phyloP scores from a whole-genome alignment of 805 yeast species.

The Teunomyces tritomae region DNA sequence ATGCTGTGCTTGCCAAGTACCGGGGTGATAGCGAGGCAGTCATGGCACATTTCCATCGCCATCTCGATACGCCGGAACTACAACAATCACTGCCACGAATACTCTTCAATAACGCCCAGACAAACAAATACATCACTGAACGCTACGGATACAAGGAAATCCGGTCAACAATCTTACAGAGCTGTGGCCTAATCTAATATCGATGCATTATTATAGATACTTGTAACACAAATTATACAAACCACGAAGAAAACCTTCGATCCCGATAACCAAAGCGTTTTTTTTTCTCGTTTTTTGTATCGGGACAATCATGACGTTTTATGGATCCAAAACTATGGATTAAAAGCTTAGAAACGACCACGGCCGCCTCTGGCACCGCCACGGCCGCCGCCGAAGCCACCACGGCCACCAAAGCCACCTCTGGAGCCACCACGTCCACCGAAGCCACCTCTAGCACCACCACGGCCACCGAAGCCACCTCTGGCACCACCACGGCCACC shows the following conservation, averaged over 20 bases:
- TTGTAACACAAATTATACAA: slow-evolving; percentile 6
- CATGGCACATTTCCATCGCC: slow-evolving; percentile 28
- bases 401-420: slow-evolving; percentile 22
- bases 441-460: slow-evolving; percentile 41
- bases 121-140: slow-evolving; percentile 28
- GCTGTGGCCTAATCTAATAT: slow-evolving; percentile 41
- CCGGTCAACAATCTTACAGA: slow-evolving; percentile 48
- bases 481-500: slow-evolving; percentile 30
- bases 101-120: slow-evolving; percentile 52
- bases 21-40: slow-evolving; percentile 12
- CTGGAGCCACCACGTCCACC: slow-evolving; percentile 42
- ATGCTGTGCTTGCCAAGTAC: slow-evolving; percentile 40
- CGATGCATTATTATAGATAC: slow-evolving; percentile 4
- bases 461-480: slow-evolving; percentile 42
- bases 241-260: slow-evolving; percentile 8
- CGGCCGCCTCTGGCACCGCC: slow-evolving; percentile 16
- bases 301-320: background rate
- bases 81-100: slow-evolving; percentile 41
- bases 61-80: slow-evolving; percentile 36
- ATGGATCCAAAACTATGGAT: background rate
- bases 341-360: slow-evolving; percentile 16
- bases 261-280: background rate
- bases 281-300: background rate
- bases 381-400: slow-evolving; percentile 2
- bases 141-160: slow-evolving; percentile 57